Base-by-base conservation (phyloP, 2,329 filamentous ascomycete genomes). In the Dendryphion nanum region DNA sequence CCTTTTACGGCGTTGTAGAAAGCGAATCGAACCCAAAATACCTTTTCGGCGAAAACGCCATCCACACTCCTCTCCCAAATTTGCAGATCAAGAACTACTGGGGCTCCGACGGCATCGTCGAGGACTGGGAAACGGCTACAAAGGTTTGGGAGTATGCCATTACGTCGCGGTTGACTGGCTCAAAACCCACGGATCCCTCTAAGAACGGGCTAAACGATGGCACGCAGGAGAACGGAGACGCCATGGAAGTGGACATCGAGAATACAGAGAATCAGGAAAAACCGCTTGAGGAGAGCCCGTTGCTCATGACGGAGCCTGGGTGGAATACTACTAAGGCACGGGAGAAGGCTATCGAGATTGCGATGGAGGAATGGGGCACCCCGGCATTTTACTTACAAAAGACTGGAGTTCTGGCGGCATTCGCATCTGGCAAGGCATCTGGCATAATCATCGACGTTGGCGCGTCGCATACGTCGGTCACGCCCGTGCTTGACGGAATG, bases 361-460 rank as follows among this genome's bases (percentile, higher is more conserved):
- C 89, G 42, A 96, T 98, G 84, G 93, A 98, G 75, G 87, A 82
- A 60, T 98, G 93, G 89, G 90, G 89, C 18, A 86, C 85, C 39
- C 93, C 93, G 14, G 93, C 93, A 4, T 97, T 96, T 68, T 98
- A 91, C 78, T 75, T 97, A 44, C 88, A 88, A 47, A 83, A 88
- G 59, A 94, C 83, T 37, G 89, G 91, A 18, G 90, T 96, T 30
- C 78, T 96, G 62, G 83, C 91, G 38, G 86, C 90, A 69, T 97
- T 96, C 62, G 89, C 89, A 14, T 85, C 89, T 13, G 93, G 93
- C 48, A 97, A 96, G 69, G 85, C 91, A 0, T 94, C 89, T 4
- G 91, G 90, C 5, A 79, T 98, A 30, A 89, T 98, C 30, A 78
- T 98, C 48, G 93, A 97, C 61, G 81, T 96, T 28, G 91, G 91